These are phyloP conservation scores for Leccinum subrobustum DNA, from an alignment of 1,284 basidiomycete genomes.

Conservation along the genomic window DNA sequence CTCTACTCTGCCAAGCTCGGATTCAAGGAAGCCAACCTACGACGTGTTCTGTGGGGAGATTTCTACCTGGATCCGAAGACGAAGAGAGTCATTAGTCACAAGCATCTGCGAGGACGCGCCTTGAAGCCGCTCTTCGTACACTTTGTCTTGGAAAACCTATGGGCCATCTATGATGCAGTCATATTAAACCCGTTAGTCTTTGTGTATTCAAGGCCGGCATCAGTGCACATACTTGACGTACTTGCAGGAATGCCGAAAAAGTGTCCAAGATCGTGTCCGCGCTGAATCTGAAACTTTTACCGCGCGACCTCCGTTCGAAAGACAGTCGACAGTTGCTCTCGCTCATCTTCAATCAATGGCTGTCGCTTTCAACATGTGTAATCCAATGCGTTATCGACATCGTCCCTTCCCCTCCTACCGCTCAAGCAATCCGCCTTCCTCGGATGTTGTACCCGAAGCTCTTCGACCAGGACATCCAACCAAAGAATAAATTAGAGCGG, in stretches of 20 bases:
- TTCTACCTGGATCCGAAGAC: constrained; percentile 97
- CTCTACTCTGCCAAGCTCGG: constrained; percentile 91
- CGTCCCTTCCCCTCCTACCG: constrained; percentile 82
- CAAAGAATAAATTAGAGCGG: constrained; percentile 79
- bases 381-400: constrained; percentile 93
- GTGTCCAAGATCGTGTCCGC: constrained; percentile 87
- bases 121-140: constrained; percentile 99
- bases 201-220: neutral
- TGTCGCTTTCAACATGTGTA: constrained; percentile 89
- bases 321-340: constrained; percentile 84
- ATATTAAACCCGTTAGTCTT: constrained; percentile 79
- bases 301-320: constrained; percentile 91
- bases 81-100: constrained; percentile 87
- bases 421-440: constrained; percentile 85
- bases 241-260: constrained; percentile 79
- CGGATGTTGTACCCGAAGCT: constrained; percentile 91
- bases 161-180: constrained; percentile 93
- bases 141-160: constrained; percentile 96
- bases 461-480: constrained; percentile 53
- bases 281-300: constrained; percentile 81
- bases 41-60: constrained; percentile 94
- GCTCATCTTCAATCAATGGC: constrained; percentile 93
- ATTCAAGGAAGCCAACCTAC: constrained; percentile 90
- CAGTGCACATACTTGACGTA: constrained; percentile 48
- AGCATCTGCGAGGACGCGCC: constrained; percentile 81